A percentile compares a stretch with the other conserved stretches of the same genome.
These are phyloP conservation scores for Camillea tinctor DNA, from an alignment of 2,329 filamentous ascomycete genomes.

Conservation along the genomic window DNA sequence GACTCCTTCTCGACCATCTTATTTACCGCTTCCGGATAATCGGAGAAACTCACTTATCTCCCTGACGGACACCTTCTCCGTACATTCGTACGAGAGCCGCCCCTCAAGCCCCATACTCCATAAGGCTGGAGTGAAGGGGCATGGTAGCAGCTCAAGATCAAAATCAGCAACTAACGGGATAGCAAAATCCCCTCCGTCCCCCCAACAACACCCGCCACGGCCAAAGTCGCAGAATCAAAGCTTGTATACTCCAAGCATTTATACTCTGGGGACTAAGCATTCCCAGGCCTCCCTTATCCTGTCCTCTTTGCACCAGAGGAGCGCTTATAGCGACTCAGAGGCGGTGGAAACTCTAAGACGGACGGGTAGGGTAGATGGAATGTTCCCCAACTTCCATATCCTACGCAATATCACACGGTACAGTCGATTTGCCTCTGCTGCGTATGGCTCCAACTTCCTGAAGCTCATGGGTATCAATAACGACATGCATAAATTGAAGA, in stretches of 20 bases:
- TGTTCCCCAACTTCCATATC: constrained; percentile 60
- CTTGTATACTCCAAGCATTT: constrained; percentile 52
- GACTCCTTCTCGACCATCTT: constrained; percentile 47
- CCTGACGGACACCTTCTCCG: constrained; percentile 54
- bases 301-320: constrained; percentile 48
- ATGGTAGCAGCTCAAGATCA: constrained; percentile 11
- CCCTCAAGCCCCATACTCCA: constrained; percentile 40
- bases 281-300: constrained; percentile 55
- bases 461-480: constrained; percentile 61
- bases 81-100: constrained; percentile 45
- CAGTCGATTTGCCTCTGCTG: constrained; percentile 65
- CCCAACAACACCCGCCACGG: constrained; percentile 29
- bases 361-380: constrained; percentile 55
- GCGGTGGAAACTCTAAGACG: constrained; percentile 48
- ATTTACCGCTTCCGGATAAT: constrained; percentile 50
- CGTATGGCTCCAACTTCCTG: constrained; percentile 63
- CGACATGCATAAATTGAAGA: constrained; percentile 43
- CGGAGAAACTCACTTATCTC: constrained; percentile 56
- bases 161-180: constrained; percentile 9
- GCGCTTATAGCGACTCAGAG: constrained; percentile 47
- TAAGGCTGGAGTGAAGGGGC: constrained; percentile 11
- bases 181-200: constrained; percentile 16
- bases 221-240: constrained; percentile 30
- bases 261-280: constrained; percentile 57
- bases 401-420: constrained; percentile 63